Conservation (phyloP, 768 basidiomycete species). For the Tricholoma flavovirens region DNA sequence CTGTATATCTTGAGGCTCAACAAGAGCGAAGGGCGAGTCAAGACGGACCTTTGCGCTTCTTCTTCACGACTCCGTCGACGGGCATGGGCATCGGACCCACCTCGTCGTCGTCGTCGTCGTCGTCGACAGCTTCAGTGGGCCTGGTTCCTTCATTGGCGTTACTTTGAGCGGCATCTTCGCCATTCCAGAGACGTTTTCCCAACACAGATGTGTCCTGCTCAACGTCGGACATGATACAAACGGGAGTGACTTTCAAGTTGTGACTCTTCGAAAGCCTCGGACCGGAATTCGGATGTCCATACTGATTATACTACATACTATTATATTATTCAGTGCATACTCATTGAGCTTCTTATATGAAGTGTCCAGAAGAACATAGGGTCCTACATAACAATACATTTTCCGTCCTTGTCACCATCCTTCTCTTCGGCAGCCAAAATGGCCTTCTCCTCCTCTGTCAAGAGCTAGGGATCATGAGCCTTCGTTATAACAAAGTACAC, state of each 20-base stretch:
- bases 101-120: conserved; percentile 67
- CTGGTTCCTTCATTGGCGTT: conserved; percentile 10
- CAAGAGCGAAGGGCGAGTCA: conserved; percentile 11
- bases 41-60: conserved; percentile 76
- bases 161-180: conserved; percentile 21
- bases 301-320: neutral
- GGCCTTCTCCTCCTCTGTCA: conserved; percentile 61
- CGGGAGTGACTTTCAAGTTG: no score
- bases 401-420: conserved; percentile 39
- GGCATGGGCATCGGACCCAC: conserved; percentile 88
- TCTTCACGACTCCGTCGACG: conserved; percentile 46
- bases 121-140: conserved; percentile 26
- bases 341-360: no score
- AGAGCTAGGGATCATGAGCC: conserved; percentile 28
- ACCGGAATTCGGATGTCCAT: conserved; percentile 13
- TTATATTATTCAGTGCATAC: no score
- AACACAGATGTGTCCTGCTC: conserved; percentile 50
- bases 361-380: neutral
- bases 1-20: conserved; percentile 30
- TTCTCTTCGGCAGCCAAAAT: conserved; percentile 49
- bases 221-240: conserved; percentile 37
- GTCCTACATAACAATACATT: conserved; percentile 54
- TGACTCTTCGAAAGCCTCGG: neutral
- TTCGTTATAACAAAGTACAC: neutral
- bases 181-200: conserved; percentile 56